phyloP scores from a whole-genome alignment of 352 stramenopile species.

The Globisporangium sylvaticum region DNA sequence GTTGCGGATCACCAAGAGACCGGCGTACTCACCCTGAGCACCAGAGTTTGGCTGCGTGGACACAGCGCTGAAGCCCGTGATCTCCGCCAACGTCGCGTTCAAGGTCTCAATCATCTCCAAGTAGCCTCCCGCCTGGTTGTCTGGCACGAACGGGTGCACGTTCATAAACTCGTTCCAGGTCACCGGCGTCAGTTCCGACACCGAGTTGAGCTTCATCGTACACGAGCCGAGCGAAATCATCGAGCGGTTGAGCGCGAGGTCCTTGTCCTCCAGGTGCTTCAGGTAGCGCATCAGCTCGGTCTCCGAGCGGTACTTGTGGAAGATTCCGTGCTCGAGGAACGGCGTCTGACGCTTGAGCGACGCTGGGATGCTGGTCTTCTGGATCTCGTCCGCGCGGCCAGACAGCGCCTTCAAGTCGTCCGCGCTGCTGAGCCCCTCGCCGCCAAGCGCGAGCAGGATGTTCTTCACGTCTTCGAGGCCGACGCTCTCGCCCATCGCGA shows the following conservation, averaged over 20 bases:
- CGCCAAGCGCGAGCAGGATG: constrained; percentile 84
- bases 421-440: constrained; percentile 22
- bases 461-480: constrained; percentile 86
- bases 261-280: constrained; percentile 97
- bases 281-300: constrained; percentile 96
- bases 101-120: constrained; percentile 96
- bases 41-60: constrained; percentile 98
- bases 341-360: constrained; percentile 49
- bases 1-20: constrained; percentile 94
- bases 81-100: constrained; percentile 95
- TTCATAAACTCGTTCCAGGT: constrained; percentile 97
- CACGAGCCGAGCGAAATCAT: constrained; percentile 99
- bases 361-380: constrained; percentile 57
- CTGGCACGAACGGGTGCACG: constrained; percentile 97
- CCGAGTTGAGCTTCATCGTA: constrained; percentile 99
- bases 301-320: constrained; percentile 97
- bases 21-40: constrained; percentile 97
- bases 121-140: constrained; percentile 94
- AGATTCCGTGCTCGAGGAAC: constrained; percentile 95
- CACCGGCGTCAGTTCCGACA: constrained; percentile 95
- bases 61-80: constrained; percentile 97
- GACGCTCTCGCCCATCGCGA: constrained; percentile 97
- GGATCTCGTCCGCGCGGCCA: constrained; percentile 41
- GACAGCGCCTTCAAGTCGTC: constrained; percentile 60
- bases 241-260: constrained; percentile 98